Evolutionary conservation across 768 basidiomycete species (phyloP).

Genomic region (Hericium rajendrae): DNA sequence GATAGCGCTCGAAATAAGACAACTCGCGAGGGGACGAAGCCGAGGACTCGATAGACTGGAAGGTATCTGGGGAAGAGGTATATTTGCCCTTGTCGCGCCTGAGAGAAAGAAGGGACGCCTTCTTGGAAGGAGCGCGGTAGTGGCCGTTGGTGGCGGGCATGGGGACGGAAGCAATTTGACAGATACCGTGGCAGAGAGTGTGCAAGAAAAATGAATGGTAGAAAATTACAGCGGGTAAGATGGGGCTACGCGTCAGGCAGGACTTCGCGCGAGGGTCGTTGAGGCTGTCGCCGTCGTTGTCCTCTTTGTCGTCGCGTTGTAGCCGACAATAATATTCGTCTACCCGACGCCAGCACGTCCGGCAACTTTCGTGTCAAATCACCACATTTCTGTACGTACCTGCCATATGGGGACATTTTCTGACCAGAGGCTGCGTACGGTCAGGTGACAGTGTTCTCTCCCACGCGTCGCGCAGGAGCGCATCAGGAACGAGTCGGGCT

Average conservation of each 20-base stretch:
- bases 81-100: conserved; percentile 22
- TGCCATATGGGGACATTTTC: too few relatives aligned
- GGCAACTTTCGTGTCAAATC: too few relatives aligned
- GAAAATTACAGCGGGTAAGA: not conserved
- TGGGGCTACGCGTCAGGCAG: not conserved
- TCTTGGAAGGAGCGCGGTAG: conserved; percentile 40
- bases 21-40: conserved; percentile 9
- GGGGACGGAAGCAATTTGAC: conserved; percentile 6
- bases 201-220: not conserved
- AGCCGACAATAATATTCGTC: too few relatives aligned
- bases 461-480: too few relatives aligned
- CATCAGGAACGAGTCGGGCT: too few relatives aligned
- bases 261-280: not conserved
- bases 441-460: too few relatives aligned
- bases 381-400: too few relatives aligned
- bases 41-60: conserved; percentile 10
- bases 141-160: conserved; percentile 15
- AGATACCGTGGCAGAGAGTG: not conserved
- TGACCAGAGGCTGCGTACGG: too few relatives aligned
- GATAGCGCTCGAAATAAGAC: conserved; percentile 27
- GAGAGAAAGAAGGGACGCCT: conserved; percentile 48
- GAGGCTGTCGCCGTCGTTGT: not conserved
- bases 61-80: conserved; percentile 17
- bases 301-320: not conserved
- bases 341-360: too few relatives aligned